Conservation (phyloP, 805 yeast genomes). For the Zygoascus biomembranicola region DNA sequence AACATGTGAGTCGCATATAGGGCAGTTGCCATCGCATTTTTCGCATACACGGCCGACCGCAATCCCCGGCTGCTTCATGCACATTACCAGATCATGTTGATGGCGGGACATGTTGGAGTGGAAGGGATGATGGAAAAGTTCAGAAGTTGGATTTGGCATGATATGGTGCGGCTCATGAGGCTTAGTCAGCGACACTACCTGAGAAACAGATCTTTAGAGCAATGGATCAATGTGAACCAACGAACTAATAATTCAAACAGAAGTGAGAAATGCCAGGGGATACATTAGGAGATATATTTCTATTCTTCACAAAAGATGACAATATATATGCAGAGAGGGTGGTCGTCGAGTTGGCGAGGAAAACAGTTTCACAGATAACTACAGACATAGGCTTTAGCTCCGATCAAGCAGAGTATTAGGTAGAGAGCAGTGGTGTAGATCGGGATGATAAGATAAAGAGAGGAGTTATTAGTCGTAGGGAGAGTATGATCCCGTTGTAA, state of each 20-base stretch:
- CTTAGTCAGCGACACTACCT: not conserved
- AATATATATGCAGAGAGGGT: no score
- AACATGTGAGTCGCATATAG: conserved; percentile 80
- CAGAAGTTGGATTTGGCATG: not conserved
- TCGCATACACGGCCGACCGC: conserved; percentile 64
- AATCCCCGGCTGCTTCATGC: conserved; percentile 80
- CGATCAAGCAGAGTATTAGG: no score
- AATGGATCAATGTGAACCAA: no score
- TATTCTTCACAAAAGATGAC: no score
- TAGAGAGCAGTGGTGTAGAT: no score
- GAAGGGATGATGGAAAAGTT: not conserved
- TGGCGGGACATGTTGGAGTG: conserved; percentile 67
- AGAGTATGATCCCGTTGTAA: not conserved
- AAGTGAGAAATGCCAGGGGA: not conserved
- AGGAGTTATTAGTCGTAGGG: not conserved
- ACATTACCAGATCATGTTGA: conserved; percentile 75
- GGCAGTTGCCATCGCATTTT: conserved; percentile 88
- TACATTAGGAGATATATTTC: not conserved
- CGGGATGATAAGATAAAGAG: not conserved
- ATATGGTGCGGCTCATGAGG: not conserved
- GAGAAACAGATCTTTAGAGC: no score
- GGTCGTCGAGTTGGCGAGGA: no score
- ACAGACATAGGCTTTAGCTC: no score
- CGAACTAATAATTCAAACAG: no score
- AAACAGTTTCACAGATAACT: no score